These are phyloP conservation scores for Acanthamoeba royreba DNA, from an alignment of 208 protist genomes.

Conservation along the genomic window DNA sequence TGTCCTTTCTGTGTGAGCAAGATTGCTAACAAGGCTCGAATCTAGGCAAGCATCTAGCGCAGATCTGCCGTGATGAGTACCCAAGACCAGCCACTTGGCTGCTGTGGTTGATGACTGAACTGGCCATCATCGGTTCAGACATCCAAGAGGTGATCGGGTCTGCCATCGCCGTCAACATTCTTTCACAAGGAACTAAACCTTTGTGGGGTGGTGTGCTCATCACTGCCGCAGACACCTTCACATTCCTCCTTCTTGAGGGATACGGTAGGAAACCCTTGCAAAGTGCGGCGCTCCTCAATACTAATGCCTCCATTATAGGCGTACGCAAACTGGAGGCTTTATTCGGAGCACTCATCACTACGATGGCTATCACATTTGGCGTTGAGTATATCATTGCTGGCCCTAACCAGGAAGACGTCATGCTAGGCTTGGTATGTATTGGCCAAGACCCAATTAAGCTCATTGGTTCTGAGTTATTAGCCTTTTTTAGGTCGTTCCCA, in stretches of 20 bases:
- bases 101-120: slow-evolving; percentile 82
- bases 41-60: slow-evolving; percentile 70
- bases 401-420: slow-evolving; percentile 51
- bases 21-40: too few relatives aligned
- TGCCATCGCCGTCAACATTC: slow-evolving; percentile 73
- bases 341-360: slow-evolving; percentile 68
- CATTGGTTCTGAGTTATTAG: too few relatives aligned
- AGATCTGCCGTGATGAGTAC: slow-evolving; percentile 74
- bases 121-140: slow-evolving; percentile 80
- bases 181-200: slow-evolving; percentile 61
- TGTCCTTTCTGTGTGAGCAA: too few relatives aligned
- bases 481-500: neutral
- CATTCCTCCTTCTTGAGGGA: slow-evolving; percentile 75
- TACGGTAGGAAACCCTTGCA: too few relatives aligned
- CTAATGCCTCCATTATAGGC: too few relatives aligned
- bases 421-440: neutral
- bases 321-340: slow-evolving; percentile 68
- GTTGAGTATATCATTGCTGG: slow-evolving; percentile 68
- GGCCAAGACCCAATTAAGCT: too few relatives aligned
- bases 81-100: neutral
- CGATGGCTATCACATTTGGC: slow-evolving; percentile 75
- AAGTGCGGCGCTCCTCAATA: too few relatives aligned
- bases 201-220: slow-evolving; percentile 81
- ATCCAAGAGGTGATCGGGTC: slow-evolving; percentile 76
- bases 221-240: slow-evolving; percentile 79